Conservation (phyloP, 1,284 basidiomycete species). For the Polyporus tsugae region DNA sequence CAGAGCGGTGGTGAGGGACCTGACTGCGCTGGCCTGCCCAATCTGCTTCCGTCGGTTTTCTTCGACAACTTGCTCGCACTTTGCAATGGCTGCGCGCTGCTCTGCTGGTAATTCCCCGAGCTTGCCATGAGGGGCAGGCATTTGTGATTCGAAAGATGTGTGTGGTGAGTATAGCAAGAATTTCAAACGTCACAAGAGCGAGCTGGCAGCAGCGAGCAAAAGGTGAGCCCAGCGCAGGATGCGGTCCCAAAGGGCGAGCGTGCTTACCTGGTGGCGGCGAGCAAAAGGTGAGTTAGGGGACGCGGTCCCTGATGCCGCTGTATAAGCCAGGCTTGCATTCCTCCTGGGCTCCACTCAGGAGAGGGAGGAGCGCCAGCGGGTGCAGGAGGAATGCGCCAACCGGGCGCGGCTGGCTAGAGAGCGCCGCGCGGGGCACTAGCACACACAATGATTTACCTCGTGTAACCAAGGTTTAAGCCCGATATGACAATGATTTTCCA, state of each 20-base stretch:
- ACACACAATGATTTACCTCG: not conserved
- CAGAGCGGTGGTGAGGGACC: no score
- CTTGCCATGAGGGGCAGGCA: no score
- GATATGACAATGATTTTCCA: no score
- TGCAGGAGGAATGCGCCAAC: not conserved
- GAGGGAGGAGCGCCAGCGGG: not conserved
- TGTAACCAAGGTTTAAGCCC: not conserved
- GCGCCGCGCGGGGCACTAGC: not conserved
- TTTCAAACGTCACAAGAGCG: not conserved
- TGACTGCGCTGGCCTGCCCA: no score
- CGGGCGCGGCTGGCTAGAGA: not conserved
- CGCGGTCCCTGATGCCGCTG: not conserved
- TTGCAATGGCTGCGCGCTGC: no score
- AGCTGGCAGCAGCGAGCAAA: not conserved
- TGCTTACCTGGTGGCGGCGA: constrained; percentile 3
- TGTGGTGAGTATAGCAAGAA: not conserved
- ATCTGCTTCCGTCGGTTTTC: no score
- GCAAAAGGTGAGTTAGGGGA: not conserved
- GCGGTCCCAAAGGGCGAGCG: not conserved
- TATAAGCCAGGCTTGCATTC: not conserved
- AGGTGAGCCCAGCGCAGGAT: not conserved
- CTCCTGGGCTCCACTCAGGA: not conserved
- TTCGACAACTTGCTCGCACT: no score
- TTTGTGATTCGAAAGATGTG: no score
- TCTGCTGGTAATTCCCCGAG: no score